A percentile compares a stretch with the other conserved stretches of the same genome.
phyloP scores from a whole-genome alignment of 495 filamentous ascomycete genomes.

The Tuber borchii region DNA sequence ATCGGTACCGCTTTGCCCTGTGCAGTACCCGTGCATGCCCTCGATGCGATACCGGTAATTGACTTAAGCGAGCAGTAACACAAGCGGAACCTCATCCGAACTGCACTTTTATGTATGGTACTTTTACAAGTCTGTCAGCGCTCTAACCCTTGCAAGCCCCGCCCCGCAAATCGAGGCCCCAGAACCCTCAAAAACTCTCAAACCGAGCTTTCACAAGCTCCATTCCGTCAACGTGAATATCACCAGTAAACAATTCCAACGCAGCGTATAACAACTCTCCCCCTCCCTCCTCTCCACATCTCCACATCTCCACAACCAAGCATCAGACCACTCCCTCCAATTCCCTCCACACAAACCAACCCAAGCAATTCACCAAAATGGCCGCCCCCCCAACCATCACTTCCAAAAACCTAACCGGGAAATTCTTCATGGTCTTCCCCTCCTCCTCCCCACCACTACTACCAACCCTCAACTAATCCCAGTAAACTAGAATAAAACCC shows the following conservation, averaged over 20 bases:
- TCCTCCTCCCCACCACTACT: neutral
- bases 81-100: neutral
- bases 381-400: constrained; percentile 70
- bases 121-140: neutral
- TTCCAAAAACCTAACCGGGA: constrained; percentile 66
- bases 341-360: neutral
- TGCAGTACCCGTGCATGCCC: no score
- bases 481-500: constrained; percentile 62
- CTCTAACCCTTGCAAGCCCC: neutral
- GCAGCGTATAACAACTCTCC: neutral
- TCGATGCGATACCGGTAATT: neutral
- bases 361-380: constrained; percentile 52
- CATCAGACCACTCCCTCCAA: neutral
- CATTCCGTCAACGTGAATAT: neutral
- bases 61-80: neutral
- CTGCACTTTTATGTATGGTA: neutral
- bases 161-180: neutral
- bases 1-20: no score
- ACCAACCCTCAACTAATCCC: constrained; percentile 12
- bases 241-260: neutral
- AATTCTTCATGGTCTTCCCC: constrained; percentile 64
- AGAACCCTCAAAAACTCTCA: neutral
- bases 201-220: neutral
- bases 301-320: neutral
- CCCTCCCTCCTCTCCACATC: neutral